These are phyloP conservation scores for Exserohilum rostratum DNA, from an alignment of 2,329 filamentous ascomycete genomes.

Conservation along the genomic window DNA sequence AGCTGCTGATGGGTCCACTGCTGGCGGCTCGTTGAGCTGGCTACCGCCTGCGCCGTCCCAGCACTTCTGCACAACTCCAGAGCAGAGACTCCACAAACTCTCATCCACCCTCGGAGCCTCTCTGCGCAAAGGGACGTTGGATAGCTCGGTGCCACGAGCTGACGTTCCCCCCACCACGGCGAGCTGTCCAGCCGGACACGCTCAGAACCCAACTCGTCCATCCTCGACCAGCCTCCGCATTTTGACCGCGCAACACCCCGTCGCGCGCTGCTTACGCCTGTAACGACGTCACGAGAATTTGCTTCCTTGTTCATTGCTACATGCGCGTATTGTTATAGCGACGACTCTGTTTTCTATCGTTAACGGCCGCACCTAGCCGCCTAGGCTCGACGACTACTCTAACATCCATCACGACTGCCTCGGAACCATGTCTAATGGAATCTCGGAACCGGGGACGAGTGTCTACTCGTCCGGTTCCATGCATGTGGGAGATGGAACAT, in stretches of 20 bases:
- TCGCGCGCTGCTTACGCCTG: slow-evolving; percentile 26
- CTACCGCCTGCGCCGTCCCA: slow-evolving; percentile 27
- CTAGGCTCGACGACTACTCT: slow-evolving; percentile 7
- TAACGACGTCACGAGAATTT: slow-evolving; percentile 42
- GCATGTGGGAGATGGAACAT: slow-evolving; percentile 81
- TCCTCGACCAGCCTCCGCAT: slow-evolving; percentile 26
- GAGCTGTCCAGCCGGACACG: slow-evolving; percentile 45
- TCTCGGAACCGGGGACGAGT: slow-evolving; percentile 74
- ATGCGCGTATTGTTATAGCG: slow-evolving; percentile 15
- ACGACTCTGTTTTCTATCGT: slow-evolving; percentile 12
- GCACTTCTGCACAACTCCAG: slow-evolving; percentile 15
- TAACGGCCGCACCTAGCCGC: slow-evolving; percentile 8
- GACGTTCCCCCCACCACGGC: slow-evolving; percentile 26
- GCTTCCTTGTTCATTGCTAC: slow-evolving; percentile 15
- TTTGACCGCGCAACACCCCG: slow-evolving; percentile 22
- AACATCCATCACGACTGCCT: too few species aligned
- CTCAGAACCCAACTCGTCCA: slow-evolving; percentile 28
- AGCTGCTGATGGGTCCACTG: slow-evolving; percentile 20
- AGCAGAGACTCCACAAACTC: slow-evolving; percentile 7
- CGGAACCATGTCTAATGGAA: slow-evolving; percentile 43
- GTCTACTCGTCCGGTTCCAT: slow-evolving; percentile 76
- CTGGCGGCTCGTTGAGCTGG: slow-evolving; percentile 30
- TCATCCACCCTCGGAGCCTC: slow-evolving; percentile 8
- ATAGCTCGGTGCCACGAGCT: slow-evolving; percentile 30
- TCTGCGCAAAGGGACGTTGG: slow-evolving; percentile 15